Percentiles rank a stretch among this genome's conserved stretches.
These are phyloP conservation scores for Golubevia pallescens DNA, from an alignment of 1,284 basidiomycete species.

Conservation along the genomic window DNA sequence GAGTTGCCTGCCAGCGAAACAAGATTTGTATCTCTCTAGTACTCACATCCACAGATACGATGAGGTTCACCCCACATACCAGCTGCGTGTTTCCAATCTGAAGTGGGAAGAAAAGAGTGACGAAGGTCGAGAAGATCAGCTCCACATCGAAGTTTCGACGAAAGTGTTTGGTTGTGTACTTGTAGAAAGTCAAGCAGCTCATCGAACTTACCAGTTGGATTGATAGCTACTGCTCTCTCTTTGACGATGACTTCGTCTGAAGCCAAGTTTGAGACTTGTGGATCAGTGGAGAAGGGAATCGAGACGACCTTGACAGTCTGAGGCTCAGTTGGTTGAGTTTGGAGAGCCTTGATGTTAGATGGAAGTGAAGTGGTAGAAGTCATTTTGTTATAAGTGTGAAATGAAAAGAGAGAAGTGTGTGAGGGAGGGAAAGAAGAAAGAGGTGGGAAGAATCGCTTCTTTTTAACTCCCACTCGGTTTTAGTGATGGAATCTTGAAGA, in stretches of 20 bases:
- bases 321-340: conserved; percentile 4
- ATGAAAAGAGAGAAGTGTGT: too few relatives aligned
- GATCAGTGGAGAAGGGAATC: conserved; percentile 6
- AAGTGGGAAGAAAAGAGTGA: background rate
- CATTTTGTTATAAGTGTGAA: background rate
- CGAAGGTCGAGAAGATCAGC: background rate
- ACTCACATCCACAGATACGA: background rate
- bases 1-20: background rate
- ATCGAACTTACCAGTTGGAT: conserved; percentile 8
- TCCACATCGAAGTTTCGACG: background rate
- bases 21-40: background rate
- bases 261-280: background rate
- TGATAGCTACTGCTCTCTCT: conserved; percentile 6
- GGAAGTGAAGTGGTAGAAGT: conserved; percentile 1
- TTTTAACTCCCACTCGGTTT: background rate
- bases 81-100: background rate
- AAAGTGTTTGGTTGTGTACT: background rate
- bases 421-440: too few relatives aligned
- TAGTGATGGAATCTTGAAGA: background rate
- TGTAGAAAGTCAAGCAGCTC: background rate
- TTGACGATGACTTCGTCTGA: conserved; percentile 6
- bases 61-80: background rate
- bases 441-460: background rate
- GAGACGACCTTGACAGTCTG: conserved; percentile 4
- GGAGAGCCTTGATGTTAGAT: conserved; percentile 6